phyloP scores from a whole-genome alignment of 1,139 yeast species.

The Saccharomyces hybrid region DNA sequence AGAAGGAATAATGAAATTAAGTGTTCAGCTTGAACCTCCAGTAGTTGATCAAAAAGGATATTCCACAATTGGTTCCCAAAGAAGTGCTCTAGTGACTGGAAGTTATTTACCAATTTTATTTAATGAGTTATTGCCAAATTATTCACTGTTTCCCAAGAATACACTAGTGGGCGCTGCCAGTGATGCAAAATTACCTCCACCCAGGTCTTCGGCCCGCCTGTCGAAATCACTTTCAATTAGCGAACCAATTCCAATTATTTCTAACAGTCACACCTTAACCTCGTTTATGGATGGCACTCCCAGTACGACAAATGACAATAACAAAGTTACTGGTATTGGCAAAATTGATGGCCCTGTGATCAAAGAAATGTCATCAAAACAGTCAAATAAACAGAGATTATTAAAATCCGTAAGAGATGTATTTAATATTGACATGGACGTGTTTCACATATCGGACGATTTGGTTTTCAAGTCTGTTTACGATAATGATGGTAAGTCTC shows the following conservation, averaged over 20 bases:
- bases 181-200: slow-evolving; percentile 4
- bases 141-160: slow-evolving; percentile 46
- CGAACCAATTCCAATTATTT: slow-evolving; percentile 8
- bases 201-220: slow-evolving; percentile 18
- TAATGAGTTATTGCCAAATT: slow-evolving; percentile 45
- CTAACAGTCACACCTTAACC: not conserved
- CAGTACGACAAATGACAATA: slow-evolving; percentile 4
- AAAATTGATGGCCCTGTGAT: slow-evolving; percentile 30
- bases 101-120: slow-evolving; percentile 54
- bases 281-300: slow-evolving; percentile 1
- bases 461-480: slow-evolving; percentile 48
- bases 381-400: slow-evolving; percentile 39
- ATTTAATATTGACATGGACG: slow-evolving; percentile 48
- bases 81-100: slow-evolving; percentile 42
- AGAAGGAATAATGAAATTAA: slow-evolving; percentile 24
- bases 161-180: slow-evolving; percentile 43
- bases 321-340: slow-evolving; percentile 34
- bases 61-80: slow-evolving; percentile 18
- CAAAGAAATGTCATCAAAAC: slow-evolving; percentile 31
- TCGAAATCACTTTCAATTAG: slow-evolving; percentile 16
- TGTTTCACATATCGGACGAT: slow-evolving; percentile 45
- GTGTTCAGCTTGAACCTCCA: slow-evolving; percentile 27
- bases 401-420: slow-evolving; percentile 50
- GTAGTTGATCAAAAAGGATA: slow-evolving; percentile 19
- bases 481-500: slow-evolving; percentile 30